Conservation (phyloP, 1,284 basidiomycete species). For the Ustilago hordei region DNA sequence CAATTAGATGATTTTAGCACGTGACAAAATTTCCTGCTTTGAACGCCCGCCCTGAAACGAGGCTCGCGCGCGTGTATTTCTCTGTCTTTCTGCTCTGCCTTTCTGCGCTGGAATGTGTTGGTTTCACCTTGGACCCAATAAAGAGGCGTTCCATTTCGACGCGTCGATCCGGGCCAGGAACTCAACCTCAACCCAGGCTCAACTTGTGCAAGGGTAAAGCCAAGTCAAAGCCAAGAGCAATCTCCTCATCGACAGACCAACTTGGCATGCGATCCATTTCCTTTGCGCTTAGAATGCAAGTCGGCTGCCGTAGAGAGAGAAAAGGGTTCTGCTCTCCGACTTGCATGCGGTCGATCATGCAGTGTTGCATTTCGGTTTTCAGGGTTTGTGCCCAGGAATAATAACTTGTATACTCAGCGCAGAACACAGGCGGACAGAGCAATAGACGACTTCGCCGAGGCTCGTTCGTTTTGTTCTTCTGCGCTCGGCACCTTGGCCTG, state of each 20-base stretch:
- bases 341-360: constrained; percentile 1
- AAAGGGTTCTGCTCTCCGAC: constrained; percentile 5
- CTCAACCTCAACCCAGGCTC: neutral
- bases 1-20: no score
- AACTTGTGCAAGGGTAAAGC: neutral
- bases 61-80: neutral
- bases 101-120: neutral
- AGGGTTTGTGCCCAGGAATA: constrained; percentile 1
- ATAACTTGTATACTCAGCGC: neutral
- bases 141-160: constrained; percentile 1
- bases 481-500: neutral
- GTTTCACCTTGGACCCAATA: constrained; percentile 2
- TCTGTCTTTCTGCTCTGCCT: neutral
- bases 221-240: neutral
- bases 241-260: neutral
- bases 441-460: neutral
- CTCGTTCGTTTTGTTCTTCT: neutral
- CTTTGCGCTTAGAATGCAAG: neutral
- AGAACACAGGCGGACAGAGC: neutral
- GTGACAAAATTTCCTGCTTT: no score
- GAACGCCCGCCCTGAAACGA: neutral
- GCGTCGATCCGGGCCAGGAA: constrained; percentile 11
- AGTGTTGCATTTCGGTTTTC: constrained; percentile 8
- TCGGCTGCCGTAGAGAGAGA: neutral
- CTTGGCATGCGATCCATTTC: constrained; percentile 7